A percentile compares a stretch with the other conserved stretches of the same genome.
phyloP scores from a whole-genome alignment of 2,329 filamentous ascomycete genomes.

The Beauveria bassiana region DNA sequence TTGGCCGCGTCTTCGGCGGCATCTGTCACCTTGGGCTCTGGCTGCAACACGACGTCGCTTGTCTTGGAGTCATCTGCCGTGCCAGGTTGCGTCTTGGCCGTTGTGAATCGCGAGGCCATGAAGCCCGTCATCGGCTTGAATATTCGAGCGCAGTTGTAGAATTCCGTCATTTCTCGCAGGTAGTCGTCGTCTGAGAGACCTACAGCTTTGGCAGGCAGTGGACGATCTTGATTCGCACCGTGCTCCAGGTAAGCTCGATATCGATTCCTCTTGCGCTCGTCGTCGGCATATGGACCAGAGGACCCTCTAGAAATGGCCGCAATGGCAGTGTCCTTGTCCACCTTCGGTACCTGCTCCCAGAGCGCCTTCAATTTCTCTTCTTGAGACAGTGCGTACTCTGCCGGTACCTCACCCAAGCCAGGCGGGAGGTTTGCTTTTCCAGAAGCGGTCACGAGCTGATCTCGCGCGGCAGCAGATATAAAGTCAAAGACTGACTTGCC shows the following conservation, averaged over 20 bases:
- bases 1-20: conserved; percentile 80
- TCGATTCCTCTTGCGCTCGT: conserved; percentile 68
- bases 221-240: conserved; percentile 41
- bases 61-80: conserved; percentile 17
- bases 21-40: conserved; percentile 39
- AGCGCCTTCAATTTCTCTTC: conserved; percentile 53
- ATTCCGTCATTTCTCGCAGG: conserved; percentile 71
- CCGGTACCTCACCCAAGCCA: conserved; percentile 66
- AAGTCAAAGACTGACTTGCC: conserved; percentile 96
- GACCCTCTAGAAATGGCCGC: conserved; percentile 60
- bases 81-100: conserved; percentile 41
- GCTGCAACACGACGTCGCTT: conserved; percentile 22
- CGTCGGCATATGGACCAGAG: conserved; percentile 72
- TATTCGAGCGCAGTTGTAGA: conserved; percentile 56
- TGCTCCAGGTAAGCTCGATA: conserved; percentile 78
- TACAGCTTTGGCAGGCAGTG: conserved; percentile 42
- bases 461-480: conserved; percentile 68
- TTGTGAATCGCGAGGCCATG: conserved; percentile 91
- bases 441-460: conserved; percentile 66
- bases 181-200: conserved; percentile 60
- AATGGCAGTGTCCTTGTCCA: conserved; percentile 59
- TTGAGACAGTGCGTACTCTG: conserved; percentile 54
- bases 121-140: conserved; percentile 88
- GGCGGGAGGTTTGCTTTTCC: conserved; percentile 71
- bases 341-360: conserved; percentile 50